phyloP scores from a whole-genome alignment of 1,139 yeast genomes.

The Blastobotrys arbuscula region DNA sequence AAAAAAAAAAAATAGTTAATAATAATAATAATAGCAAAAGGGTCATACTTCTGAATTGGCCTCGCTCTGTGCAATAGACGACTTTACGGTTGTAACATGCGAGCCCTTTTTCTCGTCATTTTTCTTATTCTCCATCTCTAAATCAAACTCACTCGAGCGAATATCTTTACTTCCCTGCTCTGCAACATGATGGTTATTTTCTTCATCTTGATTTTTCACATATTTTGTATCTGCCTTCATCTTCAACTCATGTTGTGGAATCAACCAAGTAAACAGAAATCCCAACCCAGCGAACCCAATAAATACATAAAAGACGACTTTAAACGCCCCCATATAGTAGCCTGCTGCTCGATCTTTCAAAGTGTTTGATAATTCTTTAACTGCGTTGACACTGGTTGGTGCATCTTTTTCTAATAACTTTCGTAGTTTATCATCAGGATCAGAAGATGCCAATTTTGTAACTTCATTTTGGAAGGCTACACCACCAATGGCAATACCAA shows the following conservation, averaged over 20 bases:
- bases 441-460: constrained; percentile 15
- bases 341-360: constrained; percentile 16
- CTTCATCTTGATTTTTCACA: neutral
- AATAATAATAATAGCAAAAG: no score
- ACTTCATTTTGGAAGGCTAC: constrained; percentile 26
- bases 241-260: constrained; percentile 23
- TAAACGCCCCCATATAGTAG: constrained; percentile 20
- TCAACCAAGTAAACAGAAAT: constrained; percentile 18
- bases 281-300: constrained; percentile 23
- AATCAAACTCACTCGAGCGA: no score
- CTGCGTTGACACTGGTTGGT: constrained; percentile 21
- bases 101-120: no score
- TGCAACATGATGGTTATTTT: neutral
- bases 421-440: constrained; percentile 10
- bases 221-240: constrained; percentile 7
- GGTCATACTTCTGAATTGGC: neutral
- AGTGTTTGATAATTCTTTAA: constrained; percentile 17
- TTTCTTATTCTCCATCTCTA: no score
- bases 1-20: neutral
- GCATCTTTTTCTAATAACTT: constrained; percentile 21
- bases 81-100: no score
- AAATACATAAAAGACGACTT: constrained; percentile 22
- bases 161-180: no score
- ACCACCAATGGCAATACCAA: constrained; percentile 27
- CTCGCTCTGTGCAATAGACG: neutral